Conservation (phyloP, 2,329 filamentous ascomycete genomes). For the Cordyceps farinosa region DNA sequence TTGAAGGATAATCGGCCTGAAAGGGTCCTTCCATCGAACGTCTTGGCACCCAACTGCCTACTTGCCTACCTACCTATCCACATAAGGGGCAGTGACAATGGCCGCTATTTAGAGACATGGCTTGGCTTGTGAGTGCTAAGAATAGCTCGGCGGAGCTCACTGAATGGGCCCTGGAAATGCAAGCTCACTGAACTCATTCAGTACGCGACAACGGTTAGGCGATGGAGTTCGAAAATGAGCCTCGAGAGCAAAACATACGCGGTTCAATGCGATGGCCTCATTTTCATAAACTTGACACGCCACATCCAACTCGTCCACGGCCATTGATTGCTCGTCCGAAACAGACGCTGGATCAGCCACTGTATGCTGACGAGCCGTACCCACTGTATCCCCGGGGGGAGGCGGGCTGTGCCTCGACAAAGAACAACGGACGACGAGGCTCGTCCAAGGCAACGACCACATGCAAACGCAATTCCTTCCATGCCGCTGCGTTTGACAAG, state of each 20-base stretch:
- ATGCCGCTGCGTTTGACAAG: not conserved
- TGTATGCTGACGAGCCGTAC: not conserved
- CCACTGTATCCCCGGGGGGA: not conserved
- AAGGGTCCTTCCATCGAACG: no score
- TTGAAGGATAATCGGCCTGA: no score
- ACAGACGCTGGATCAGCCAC: conserved; percentile 13
- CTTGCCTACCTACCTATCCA: no score
- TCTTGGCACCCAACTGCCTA: no score
- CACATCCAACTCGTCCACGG: not conserved
- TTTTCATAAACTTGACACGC: conserved; percentile 8
- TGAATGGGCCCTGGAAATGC: not conserved
- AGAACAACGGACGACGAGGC: not conserved
- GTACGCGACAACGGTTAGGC: not conserved
- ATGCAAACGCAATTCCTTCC: not conserved
- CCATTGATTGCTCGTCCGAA: not conserved
- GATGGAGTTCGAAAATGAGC: not conserved
- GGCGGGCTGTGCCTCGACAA: not conserved
- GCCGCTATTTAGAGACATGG: not conserved
- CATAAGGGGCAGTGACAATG: not conserved
- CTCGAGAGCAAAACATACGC: not conserved
- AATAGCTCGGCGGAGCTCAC: conserved; percentile 11
- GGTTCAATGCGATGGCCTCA: not conserved
- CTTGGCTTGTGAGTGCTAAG: conserved; percentile 7
- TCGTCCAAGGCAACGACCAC: not conserved
- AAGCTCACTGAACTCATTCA: not conserved